A percentile compares a stretch with the other conserved stretches of the same genome.
These are phyloP conservation scores for Filosporella fistucella DNA, from an alignment of 495 filamentous ascomycete genomes.

Conservation along the genomic window DNA sequence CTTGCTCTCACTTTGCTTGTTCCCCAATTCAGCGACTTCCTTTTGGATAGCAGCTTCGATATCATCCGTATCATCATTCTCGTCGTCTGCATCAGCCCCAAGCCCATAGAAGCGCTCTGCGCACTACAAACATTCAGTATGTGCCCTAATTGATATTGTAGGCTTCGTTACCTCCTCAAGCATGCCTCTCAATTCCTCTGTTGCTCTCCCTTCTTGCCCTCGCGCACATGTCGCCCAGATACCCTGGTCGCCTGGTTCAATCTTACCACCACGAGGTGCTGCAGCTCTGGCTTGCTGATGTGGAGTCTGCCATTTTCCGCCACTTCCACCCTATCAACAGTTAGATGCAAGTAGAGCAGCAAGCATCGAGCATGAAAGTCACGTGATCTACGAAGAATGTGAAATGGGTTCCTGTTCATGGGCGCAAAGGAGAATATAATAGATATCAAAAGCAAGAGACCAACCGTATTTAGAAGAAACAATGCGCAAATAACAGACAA, in stretches of 20 bases:
- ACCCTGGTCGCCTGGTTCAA: constrained; percentile 75
- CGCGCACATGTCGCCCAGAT: constrained; percentile 88
- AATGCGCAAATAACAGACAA: background rate
- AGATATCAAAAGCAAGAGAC: background rate
- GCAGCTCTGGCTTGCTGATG: constrained; percentile 41
- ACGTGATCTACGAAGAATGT: background rate
- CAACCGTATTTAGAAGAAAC: background rate
- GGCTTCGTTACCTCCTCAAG: constrained; percentile 40
- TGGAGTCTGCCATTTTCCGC: constrained; percentile 52
- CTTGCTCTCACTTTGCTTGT: constrained; percentile 40
- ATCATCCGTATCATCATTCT: constrained; percentile 45
- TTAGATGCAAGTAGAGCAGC: constrained; percentile 3
- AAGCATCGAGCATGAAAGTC: too few species aligned
- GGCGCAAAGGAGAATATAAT: background rate
- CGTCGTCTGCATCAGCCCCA: constrained; percentile 33
- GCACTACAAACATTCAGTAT: constrained; percentile 38
- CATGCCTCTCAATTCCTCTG: constrained; percentile 65
- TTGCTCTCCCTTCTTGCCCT: constrained; percentile 72
- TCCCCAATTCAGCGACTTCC: constrained; percentile 61
- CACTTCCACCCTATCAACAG: constrained; percentile 35
- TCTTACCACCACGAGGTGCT: constrained; percentile 26
- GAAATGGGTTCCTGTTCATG: background rate
- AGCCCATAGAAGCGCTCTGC: constrained; percentile 54
- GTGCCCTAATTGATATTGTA: background rate
- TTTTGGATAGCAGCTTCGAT: constrained; percentile 81